Base-by-base conservation (phyloP, 768 basidiomycete species). In the Strobilomyces confusus region DNA sequence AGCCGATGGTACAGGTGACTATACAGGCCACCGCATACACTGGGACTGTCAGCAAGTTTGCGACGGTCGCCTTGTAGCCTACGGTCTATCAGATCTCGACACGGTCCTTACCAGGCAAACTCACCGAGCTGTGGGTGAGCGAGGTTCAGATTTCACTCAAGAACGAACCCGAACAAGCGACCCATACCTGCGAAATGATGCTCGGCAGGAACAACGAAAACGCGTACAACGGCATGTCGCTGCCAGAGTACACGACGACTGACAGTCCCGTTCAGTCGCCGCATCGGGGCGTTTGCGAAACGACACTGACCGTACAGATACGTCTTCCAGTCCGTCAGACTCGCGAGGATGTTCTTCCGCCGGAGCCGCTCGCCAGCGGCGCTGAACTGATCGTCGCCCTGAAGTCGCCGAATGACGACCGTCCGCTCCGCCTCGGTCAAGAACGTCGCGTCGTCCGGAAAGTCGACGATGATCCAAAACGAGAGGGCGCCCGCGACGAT, bases 401-500 rank as follows among this genome's bases (percentile, higher is more conserved):
- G 84, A 33, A 91, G 72, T 19, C 86, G 74, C 22, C 82, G 77
- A 49, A 89, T 75, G 48, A 88, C 77, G 19, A 84, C 74, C 9
- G 81, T 82, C 29, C 86, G 75, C 69, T 91, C 89, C 3, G 72
- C 77, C 58, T 87, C 84, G n/a, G 77, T 78, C 7, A 92, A 74
- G 73, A 90, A 91, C 58, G 78, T 86, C 25, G 88, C 89, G 1
- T 82, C 87, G 60, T 91, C 87, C 4, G 89, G 89, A 70, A 91
- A 92, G 64, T 91, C 89, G 60, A 89, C 83, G 54, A 91, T 81
- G 63, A 91, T 81, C 77, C 80, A 91, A 72, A 83, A 90, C 2
- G 87, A 89, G 11, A 74, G 65, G 22, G 66, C 64, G 9, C 84
- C 86, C 6, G 84, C 86, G n/a, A 88, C 15, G 23, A 89, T 75